Conservation (phyloP, 192 early-diverging fungal genomes). For the Coemansia furcata region DNA sequence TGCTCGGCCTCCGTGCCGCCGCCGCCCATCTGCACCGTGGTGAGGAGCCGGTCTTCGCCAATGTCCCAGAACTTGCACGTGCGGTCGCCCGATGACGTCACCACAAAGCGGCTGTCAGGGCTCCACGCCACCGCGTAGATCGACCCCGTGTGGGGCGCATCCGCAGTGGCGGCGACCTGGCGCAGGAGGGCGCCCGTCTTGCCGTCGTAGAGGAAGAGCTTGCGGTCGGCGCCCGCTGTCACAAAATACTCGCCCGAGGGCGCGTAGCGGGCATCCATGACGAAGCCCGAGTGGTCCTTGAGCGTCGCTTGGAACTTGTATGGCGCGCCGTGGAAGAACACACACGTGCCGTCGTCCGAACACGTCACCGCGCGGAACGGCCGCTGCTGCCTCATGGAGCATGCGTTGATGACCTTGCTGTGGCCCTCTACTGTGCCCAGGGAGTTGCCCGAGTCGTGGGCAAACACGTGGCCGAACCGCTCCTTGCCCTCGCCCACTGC, state of each 20-base stretch:
- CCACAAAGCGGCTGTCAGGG: conserved; percentile 67
- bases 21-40: conserved; percentile 57
- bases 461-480: conserved; percentile 85
- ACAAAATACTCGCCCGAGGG: conserved; percentile 81
- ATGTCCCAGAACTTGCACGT: conserved; percentile 94
- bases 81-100: conserved; percentile 83
- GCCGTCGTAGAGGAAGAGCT: conserved; percentile 92
- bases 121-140: conserved; percentile 89
- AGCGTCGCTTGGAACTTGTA: conserved; percentile 77
- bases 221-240: conserved; percentile 81
- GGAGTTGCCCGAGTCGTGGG: conserved; percentile 85
- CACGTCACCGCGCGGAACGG: conserved; percentile 91
- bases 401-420: conserved; percentile 82
- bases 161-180: conserved; percentile 49
- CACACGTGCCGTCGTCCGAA: conserved; percentile 85
- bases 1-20: conserved; percentile 53
- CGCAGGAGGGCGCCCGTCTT: conserved; percentile 77
- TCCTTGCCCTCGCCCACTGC: conserved; percentile 95
- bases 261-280: conserved; percentile 84
- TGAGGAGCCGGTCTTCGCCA: conserved; percentile 62
- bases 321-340: conserved; percentile 91
- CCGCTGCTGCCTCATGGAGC: conserved; percentile 81
- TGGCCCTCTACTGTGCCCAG: conserved; percentile 91
- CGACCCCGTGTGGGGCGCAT: conserved; percentile 70
- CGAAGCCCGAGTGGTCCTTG: conserved; percentile 84